Base-by-base conservation (phyloP, 2,329 filamentous ascomycete species). In the Akanthomyces muscarius region DNA sequence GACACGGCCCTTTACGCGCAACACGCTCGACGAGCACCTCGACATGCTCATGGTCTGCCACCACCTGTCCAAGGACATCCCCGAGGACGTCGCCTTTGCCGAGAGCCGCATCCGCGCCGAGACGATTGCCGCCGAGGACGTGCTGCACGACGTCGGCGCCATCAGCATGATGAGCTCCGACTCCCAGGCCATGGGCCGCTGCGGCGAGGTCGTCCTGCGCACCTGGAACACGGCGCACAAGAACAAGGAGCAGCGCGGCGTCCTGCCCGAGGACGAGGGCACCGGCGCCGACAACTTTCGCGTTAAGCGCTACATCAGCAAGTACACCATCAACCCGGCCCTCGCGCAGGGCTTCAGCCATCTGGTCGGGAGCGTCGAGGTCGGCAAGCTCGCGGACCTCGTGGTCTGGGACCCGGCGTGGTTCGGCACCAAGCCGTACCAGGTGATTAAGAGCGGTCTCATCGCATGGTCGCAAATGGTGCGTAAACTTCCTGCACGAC, bases 11-110 rank as follows among this genome's bases (percentile, higher is more conserved):
- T 97, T 88, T 76, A 98, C 94, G 1, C 82, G 83, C 67, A 97
- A 98, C 79, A 98, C 94, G 0, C 84, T 98, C 0, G 94, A 97
- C 72, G 94, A 98, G 76, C 94, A 98, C 77, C 85, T 97, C 16
- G 94, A 98, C 78, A 98, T 98, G 94, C 80, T 97, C 53, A 97
- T 97, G 94, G 92, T 97, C 44, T 98, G 94, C 80, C 94, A 98
- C 75, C 94, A 98, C 72, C 81, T 98, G 11, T 92, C 88, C 59
- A 91, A 91, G 75, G 88, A 97, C 76, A 97, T 97, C 64, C 91
- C 93, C 63, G 94, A 98, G 78, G 94, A 98, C 73, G 89, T 98
- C 16, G 92, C 93, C 1, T 98, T 98, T 71, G 94, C 94, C 54
- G 94, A 98, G 78, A 92, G 88, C 42, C 91, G 94, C 45, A 98